These are phyloP conservation scores for Coleophoma cylindrospora DNA, from an alignment of 2,329 filamentous ascomycete genomes.

Conservation along the genomic window DNA sequence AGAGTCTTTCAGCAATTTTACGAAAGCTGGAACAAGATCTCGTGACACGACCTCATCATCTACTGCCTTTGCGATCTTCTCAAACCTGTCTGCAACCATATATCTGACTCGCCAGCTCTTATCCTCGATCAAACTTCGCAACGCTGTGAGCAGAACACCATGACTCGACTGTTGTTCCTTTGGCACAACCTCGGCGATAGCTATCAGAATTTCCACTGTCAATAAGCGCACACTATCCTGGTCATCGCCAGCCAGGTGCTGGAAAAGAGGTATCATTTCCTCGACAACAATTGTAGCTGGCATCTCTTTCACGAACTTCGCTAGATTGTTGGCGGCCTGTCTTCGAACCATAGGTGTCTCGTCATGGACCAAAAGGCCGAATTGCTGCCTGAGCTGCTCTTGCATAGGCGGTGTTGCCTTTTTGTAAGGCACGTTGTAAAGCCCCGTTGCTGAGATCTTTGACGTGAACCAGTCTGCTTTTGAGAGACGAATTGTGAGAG, in stretches of 20 bases:
- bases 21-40: conserved; percentile 93
- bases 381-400: conserved; percentile 87
- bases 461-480: conserved; percentile 99
- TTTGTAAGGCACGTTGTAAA: conserved; percentile 90
- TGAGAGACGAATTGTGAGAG: conserved; percentile 88
- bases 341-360: conserved; percentile 98
- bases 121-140: conserved; percentile 93
- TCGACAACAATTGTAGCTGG: conserved; percentile 85
- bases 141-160: conserved; percentile 82
- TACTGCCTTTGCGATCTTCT: conserved; percentile 99
- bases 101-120: conserved; percentile 99
- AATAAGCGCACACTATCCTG: conserved; percentile 95
- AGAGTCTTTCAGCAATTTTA: conserved; percentile 95
- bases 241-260: conserved; percentile 92
- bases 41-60: conserved; percentile 93
- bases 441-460: conserved; percentile 94
- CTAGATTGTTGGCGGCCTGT: conserved; percentile 92
- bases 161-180: conserved; percentile 98
- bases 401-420: conserved; percentile 86
- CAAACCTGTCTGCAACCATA: conserved; percentile 98
- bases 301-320: conserved; percentile 98
- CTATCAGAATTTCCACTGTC: conserved; percentile 93
- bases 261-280: conserved; percentile 98
- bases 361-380: conserved; percentile 89
- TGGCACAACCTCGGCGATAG: conserved; percentile 93